Evolutionary conservation across 2,329 filamentous ascomycete genomes (phyloP).

Genomic region (Venturia aucupariae): DNA sequence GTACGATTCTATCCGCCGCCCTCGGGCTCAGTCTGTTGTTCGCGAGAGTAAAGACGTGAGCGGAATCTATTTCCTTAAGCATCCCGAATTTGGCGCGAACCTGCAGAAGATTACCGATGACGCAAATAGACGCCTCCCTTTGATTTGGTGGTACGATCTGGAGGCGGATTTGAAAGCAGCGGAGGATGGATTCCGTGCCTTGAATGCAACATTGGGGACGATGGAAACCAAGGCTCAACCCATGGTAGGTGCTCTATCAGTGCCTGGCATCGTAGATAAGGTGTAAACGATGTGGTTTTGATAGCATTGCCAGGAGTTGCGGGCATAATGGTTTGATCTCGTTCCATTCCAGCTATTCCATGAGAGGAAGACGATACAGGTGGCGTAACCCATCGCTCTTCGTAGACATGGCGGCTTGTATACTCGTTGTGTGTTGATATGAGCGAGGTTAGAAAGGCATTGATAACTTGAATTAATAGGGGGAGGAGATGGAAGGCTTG

Average conservation of each 20-base stretch:
- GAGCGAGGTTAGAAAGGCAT: not conserved
- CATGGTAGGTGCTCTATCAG: not conserved
- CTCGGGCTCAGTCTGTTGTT: constrained; percentile 21
- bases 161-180: constrained; percentile 20
- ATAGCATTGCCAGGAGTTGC: not conserved
- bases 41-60: constrained; percentile 25
- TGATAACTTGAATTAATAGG: not conserved
- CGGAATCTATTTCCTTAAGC: constrained; percentile 18
- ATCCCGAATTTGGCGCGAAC: constrained; percentile 19
- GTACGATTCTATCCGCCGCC: constrained; percentile 12
- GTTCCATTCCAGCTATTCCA: not conserved
- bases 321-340: not conserved
- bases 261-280: not conserved
- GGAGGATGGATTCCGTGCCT: constrained; percentile 13
- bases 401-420: not conserved
- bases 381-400: not conserved
- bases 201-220: not conserved
- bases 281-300: not conserved
- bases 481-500: not conserved
- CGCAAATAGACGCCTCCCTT: constrained; percentile 19
- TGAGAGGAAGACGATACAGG: not conserved
- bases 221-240: not conserved
- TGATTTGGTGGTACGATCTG: constrained; percentile 25
- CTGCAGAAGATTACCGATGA: constrained; percentile 17
- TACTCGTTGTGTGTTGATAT: not conserved